Base-by-base conservation (phyloP, 2,329 filamentous ascomycete genomes). In the Raffaelea deltoideospora region DNA sequence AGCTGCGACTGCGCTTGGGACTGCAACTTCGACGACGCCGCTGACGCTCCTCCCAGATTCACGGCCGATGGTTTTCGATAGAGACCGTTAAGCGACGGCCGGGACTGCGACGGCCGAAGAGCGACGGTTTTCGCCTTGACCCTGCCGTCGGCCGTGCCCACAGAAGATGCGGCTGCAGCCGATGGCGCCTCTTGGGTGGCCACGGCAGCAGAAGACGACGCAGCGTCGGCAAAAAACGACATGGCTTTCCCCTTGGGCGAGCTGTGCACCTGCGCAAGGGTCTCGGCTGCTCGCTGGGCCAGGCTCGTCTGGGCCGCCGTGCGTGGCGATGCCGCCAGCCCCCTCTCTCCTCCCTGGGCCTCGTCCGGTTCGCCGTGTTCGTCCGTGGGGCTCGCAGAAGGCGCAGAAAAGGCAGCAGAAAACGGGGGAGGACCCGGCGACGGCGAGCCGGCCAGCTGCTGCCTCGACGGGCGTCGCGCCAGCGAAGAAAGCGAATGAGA, bases 251-350 rank as follows among this genome's bases (percentile, higher is more conserved):
- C 55, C 1, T 72, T 72, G 5, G 87, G 86, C 1, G 86, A 90
- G 0, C 82, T 75, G 0, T 86, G 82, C 22, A 94, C 62, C 33
- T 76, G 72, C 3, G 85, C 70, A 6, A 95, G 61, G 0, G 84
- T 93, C 53, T 93, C 84, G 30, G 93, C 77, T 1, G 87, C 92
- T 40, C 88, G 68, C 48, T 95, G 87, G 70, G 64, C 37, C 59
- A 51, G 1, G 58, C 50, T 23, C 54, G 47, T 21, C 43, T 39
- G 27, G 37, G 10, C 13, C 18, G 37, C 6, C 35, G n/a, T n/a
- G 2, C 10, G 22, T 10, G 31, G 21, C 19, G 32, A 31, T 3
- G n/a, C 23, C 14, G 23, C 4, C 24, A 32, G 20, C 33, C 32
- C 11, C 33, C 37, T 20, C 31, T 33, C 14, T 18, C 21, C 6